Evolutionary conservation across 768 basidiomycete species (phyloP).

Genomic region (Naematelia encephala): DNA sequence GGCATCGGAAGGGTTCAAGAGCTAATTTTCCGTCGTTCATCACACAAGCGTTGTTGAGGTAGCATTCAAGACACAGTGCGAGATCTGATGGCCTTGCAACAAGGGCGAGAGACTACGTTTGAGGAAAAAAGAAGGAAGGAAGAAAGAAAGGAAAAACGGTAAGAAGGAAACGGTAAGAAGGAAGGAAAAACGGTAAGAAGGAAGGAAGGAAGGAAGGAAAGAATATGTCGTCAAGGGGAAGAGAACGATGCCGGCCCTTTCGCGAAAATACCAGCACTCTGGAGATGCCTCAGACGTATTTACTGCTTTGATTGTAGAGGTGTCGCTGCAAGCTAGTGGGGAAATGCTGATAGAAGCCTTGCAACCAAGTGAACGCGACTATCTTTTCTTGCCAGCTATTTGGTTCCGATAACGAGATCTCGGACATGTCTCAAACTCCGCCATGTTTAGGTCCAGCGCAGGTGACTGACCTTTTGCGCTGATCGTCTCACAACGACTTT

Average conservation of each 20-base stretch:
- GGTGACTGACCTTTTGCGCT: not conserved
- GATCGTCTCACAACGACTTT: not conserved
- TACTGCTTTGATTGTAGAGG: too few species aligned
- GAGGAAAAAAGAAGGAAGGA: too few species aligned
- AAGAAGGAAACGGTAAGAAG: not conserved
- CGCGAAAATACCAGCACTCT: too few species aligned
- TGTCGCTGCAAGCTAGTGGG: not conserved
- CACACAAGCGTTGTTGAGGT: not conserved
- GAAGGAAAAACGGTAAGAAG: not conserved
- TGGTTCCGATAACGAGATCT: too few species aligned
- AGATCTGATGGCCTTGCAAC: too few species aligned
- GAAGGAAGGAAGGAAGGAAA: not conserved
- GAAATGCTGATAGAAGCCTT: not conserved
- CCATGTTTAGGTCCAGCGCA: not conserved
- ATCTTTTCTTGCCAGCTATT: not conserved
- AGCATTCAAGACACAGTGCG: too few species aligned
- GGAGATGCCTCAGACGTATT: too few species aligned
- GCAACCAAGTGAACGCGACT: not conserved
- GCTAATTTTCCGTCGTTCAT: too few species aligned
- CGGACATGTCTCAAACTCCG: not conserved
- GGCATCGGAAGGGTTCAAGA: not conserved
- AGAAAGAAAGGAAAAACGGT: too few species aligned
- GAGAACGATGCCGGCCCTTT: too few species aligned
- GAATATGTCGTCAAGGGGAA: not conserved
- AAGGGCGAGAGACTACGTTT: too few species aligned